Base-by-base conservation (phyloP, 495 filamentous ascomycete genomes). In the Aspergillus heteromorphus region DNA sequence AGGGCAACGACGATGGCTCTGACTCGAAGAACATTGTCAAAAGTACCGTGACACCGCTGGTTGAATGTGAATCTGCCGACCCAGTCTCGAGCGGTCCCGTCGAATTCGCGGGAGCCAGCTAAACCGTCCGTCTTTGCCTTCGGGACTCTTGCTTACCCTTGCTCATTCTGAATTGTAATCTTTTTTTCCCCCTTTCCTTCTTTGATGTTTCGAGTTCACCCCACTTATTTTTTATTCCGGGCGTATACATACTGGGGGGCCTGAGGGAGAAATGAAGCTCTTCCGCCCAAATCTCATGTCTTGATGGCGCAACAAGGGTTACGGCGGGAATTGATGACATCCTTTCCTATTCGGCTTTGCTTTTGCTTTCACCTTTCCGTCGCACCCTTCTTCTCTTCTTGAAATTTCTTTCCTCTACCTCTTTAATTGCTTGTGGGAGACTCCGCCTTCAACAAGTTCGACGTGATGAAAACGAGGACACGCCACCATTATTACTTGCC, bases 201-300 rank as follows among this genome's bases (percentile, higher is more conserved):
- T n/a, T 49, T 54, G 58, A 51, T 53, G 38, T 53, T 40, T 57
- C 49, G 56, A 40, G 56, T 56, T 57, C 47, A 61, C 56, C 49
- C 62, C 53, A 40, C 56, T 55, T 58, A 63, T 23, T 66, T 68
- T 61, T 68, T 75, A 71, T 68, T 68, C 62, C 47, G 65, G 69
- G 67, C 70, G 60, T 72, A 72, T 76, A 73, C 73, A 74, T 74
- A 74, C 63, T 62, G 68, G 72, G 68, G 72, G 57, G 55, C 53
- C 49, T 59, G 55, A 58, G 64, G 58, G 67, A 68, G 72, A 56
- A 52, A 51, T 27, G 23, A 27, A 27, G 23, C 25, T 51, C 62
- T 53, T 57, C 30, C 27, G 16, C 16, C 54, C 23, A 21, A 23
- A n/a, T 41, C 52, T 61, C 62, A 72, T 69, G 68, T 71, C 70